phyloP scores from a whole-genome alignment of 75 land plant genomes.

The Sequoiadendron giganteum region DNA sequence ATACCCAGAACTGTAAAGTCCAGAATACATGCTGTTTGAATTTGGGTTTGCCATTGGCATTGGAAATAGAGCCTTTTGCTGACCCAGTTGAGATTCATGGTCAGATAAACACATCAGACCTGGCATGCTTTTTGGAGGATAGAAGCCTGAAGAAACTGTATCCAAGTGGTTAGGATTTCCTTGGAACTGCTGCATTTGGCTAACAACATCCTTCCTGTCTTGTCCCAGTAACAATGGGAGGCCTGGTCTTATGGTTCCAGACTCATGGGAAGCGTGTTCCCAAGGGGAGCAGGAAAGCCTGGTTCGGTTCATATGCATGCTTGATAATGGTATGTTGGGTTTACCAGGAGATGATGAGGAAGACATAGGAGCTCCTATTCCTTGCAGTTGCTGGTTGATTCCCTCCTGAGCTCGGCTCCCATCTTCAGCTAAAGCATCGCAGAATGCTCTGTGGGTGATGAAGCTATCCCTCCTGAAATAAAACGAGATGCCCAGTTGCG shows the following conservation, averaged over 20 bases:
- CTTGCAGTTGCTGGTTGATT: slow-evolving; percentile 4
- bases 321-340: neutral
- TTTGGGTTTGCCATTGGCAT: slow-evolving; percentile 8
- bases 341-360: neutral
- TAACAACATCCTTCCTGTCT: neutral
- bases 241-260: neutral
- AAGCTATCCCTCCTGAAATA: slow-evolving; percentile 40
- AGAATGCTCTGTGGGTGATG: slow-evolving; percentile 63
- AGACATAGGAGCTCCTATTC: neutral
- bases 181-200: neutral
- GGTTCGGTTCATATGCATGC: neutral
- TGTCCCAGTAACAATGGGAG: slow-evolving; percentile 5
- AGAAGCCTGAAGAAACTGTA: neutral
- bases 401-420: slow-evolving; percentile 10
- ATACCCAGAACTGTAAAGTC: neutral
- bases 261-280: neutral
- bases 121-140: neutral
- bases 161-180: neutral
- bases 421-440: slow-evolving; percentile 53
- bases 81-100: neutral
- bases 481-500: neutral
- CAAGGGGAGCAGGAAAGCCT: neutral
- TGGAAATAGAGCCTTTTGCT: neutral
- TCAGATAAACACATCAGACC: neutral
- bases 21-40: neutral